These are phyloP conservation scores for Clarireedia hainanense DNA, from an alignment of 2,329 filamentous ascomycete genomes.

Conservation along the genomic window DNA sequence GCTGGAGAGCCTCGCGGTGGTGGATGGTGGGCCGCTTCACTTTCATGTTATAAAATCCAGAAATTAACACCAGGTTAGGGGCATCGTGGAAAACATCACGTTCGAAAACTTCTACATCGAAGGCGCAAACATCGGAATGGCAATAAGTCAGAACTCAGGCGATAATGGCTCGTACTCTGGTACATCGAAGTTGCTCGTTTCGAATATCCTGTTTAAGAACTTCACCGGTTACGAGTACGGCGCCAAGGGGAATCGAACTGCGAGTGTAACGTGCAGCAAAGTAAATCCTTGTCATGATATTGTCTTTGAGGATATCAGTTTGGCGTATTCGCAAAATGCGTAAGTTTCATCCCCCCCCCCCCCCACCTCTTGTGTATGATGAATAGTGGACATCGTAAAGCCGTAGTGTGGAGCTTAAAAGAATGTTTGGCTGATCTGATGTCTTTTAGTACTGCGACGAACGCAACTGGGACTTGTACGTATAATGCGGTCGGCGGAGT, in stretches of 20 bases:
- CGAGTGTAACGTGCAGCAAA: slow-evolving; percentile 39
- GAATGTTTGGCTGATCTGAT: not conserved
- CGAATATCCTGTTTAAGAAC: slow-evolving; percentile 42
- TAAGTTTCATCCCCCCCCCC: not conserved
- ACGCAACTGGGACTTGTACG: slow-evolving; percentile 26
- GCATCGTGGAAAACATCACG: slow-evolving; percentile 41
- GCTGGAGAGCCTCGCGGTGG: slow-evolving; percentile 41
- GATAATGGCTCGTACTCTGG: slow-evolving; percentile 41
- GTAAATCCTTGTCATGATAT: slow-evolving; percentile 45
- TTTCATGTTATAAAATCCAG: too few relatives aligned
- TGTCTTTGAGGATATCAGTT: slow-evolving; percentile 34
- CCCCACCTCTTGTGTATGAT: too few relatives aligned
- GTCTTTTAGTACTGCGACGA: slow-evolving; percentile 5
- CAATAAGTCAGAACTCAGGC: slow-evolving; percentile 41
- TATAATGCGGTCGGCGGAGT: slow-evolving; percentile 26
- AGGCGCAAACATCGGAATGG: slow-evolving; percentile 36
- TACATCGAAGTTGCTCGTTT: slow-evolving; percentile 42
- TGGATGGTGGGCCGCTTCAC: slow-evolving; percentile 33
- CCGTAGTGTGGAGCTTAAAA: too few relatives aligned
- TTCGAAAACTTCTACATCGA: slow-evolving; percentile 44
- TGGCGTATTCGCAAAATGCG: slow-evolving; percentile 16
- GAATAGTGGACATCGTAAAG: too few relatives aligned
- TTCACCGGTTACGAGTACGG: slow-evolving; percentile 41
- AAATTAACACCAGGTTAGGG: slow-evolving; percentile 22
- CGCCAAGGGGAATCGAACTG: slow-evolving; percentile 27